Base-by-base conservation (phyloP, 2,329 filamentous ascomycete genomes). In the Westerdykella sp. region DNA sequence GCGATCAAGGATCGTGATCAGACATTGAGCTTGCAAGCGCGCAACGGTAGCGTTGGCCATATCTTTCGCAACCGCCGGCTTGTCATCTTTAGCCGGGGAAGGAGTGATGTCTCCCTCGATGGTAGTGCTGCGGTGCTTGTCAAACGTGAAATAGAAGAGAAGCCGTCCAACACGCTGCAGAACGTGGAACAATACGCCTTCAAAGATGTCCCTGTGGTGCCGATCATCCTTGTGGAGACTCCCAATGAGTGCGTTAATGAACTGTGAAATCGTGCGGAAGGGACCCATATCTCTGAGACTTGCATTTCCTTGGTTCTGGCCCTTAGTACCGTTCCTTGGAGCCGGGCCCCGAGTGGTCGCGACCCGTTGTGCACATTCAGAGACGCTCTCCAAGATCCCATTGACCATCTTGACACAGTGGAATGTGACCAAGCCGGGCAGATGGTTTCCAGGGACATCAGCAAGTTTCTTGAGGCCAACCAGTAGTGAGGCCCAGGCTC, bases 111-210 rank as follows among this genome's bases (percentile, higher is more conserved):
- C 60, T 2, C 42, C 53, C 35, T 63, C 59, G 11, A 65, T 37
- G 5, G 46, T 57, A 2, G 46, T 44, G 32, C 49, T 49, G 4
- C 59, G 60, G 37, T 60, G 44, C 28, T 52, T 56, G 4, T 64
- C 66, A 42, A 74, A 72, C 0, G 63, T 65, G 34, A 58, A 61
- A 35, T 64, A 58, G 43, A 65, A 72, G 2, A 73, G 52, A 1
- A 57, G 56, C 15, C 59, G 56, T 5, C 70, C 69, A 1, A 70
- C 53, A 15, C 60, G 63, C 18, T 70, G 60, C 2, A 73, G 53
- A 1, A 72, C 45, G 12, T 67, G 50, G 42, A 65, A 73, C 1
- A 66, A 54, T 28, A 71, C 67, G 2, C 69, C 70, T 54, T 73
- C 71, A 41, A 72, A 72, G 1, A 74, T 47, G 15, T 65, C 53